Percentiles rank a stretch among this genome's conserved stretches.
Evolutionary conservation across 208 protist genomes (phyloP).

Genomic region (Naegleria fowleri): DNA sequence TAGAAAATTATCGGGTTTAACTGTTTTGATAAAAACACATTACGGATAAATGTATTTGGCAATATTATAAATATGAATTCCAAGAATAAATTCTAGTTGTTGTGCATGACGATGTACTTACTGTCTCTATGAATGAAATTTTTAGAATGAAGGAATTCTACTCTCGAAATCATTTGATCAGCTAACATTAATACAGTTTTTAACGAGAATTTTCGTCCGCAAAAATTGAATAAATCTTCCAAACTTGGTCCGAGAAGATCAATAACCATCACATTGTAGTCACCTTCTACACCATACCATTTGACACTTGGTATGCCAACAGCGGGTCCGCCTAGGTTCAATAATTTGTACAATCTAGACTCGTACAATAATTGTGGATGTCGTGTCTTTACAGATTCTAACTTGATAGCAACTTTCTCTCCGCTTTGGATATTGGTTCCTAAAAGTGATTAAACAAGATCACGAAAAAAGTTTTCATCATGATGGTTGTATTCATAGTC

Average conservation of each 20-base stretch:
- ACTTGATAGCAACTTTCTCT: conserved; percentile 82
- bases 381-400: conserved; percentile 40
- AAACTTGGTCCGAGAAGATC: conserved; percentile 76
- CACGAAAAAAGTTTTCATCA: not conserved
- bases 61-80: no score
- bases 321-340: conserved; percentile 41
- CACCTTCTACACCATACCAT: conserved; percentile 31
- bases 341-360: conserved; percentile 64
- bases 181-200: conserved; percentile 98
- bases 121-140: conserved; percentile 94
- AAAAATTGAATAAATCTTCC: conserved; percentile 81
- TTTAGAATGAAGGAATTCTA: conserved; percentile 94
- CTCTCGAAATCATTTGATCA: conserved; percentile 87
- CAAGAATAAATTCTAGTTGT: no score
- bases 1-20: conserved; percentile 99
- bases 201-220: conserved; percentile 82
- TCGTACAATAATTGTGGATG: conserved; percentile 67
- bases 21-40: conserved; percentile 10
- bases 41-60: no score
- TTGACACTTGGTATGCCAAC: conserved; percentile 27
- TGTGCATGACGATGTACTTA: not conserved
- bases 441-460: conserved; percentile 21
- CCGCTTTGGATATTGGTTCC: conserved; percentile 58
- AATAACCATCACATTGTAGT: conserved; percentile 65
- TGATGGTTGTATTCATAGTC: not conserved